A percentile compares a stretch with the other conserved stretches of the same genome.
Evolutionary conservation across 345 rosid species (phyloP).

Genomic region (Euphorbia tirucalli): DNA sequence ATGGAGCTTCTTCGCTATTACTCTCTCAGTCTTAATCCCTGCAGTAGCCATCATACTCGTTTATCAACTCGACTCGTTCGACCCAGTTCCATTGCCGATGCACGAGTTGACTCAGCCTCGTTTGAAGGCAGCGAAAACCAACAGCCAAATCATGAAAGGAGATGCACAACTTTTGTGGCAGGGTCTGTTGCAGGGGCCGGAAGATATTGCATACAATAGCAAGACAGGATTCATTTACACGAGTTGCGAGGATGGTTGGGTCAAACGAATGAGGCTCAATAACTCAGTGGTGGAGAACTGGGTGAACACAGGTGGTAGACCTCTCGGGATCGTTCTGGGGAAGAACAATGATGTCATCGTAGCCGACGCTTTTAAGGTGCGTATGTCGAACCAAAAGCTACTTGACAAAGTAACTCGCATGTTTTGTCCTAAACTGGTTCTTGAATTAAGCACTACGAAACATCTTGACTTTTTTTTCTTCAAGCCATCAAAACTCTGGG

Average conservation of each 20-base stretch:
- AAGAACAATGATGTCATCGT: conserved; percentile 44
- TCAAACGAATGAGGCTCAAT: conserved; percentile 52
- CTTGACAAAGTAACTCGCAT: too few species aligned
- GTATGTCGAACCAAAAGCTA: too few species aligned
- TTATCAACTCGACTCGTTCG: conserved; percentile 50
- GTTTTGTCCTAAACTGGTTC: too few species aligned
- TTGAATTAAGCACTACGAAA: too few species aligned
- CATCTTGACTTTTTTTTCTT: too few species aligned
- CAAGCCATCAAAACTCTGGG: too few species aligned
- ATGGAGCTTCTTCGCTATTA: background rate
- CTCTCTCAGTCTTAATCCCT: conserved; percentile 21
- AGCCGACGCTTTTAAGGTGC: conserved; percentile 65
- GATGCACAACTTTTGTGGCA: conserved; percentile 44
- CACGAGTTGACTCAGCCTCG: conserved; percentile 20
- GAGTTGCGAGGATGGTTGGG: conserved; percentile 76
- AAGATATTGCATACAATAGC: conserved; percentile 53
- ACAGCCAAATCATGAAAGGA: conserved; percentile 38
- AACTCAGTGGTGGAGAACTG: conserved; percentile 46
- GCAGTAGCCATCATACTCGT: conserved; percentile 21
- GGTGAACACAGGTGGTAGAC: conserved; percentile 78
- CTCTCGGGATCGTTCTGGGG: conserved; percentile 70
- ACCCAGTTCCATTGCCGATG: conserved; percentile 49
- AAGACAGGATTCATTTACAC: conserved; percentile 46
- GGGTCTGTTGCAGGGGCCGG: conserved; percentile 48
- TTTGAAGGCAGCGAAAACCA: conserved; percentile 17